phyloP scores from a whole-genome alignment of 805 yeast genomes.

The Nakazawaea siamensis region DNA sequence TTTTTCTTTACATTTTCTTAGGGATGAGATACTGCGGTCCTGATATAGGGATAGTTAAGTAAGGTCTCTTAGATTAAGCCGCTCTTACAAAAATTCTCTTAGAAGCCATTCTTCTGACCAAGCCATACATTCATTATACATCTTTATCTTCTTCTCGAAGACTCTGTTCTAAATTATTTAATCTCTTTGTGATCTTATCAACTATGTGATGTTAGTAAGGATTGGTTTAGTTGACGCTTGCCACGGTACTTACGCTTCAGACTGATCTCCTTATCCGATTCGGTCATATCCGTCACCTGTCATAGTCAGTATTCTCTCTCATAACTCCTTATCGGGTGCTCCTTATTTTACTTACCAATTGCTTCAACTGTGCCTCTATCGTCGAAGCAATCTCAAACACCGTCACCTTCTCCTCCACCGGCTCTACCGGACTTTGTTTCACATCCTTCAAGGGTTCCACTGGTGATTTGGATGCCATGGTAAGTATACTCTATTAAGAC shows the following conservation, averaged over 20 bases:
- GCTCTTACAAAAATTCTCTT: too few relatives aligned
- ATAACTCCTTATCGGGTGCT: not conserved
- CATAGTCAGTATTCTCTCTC: not conserved
- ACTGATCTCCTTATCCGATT: conserved; percentile 14
- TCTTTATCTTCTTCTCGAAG: conserved; percentile 5
- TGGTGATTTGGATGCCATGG: not conserved
- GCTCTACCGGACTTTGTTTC: not conserved
- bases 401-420: conserved; percentile 12
- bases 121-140: too few relatives aligned
- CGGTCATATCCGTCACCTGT: conserved; percentile 10
- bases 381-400: conserved; percentile 25
- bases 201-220: conserved; percentile 14
- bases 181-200: conserved; percentile 15
- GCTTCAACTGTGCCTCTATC: conserved; percentile 17
- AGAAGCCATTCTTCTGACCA: too few relatives aligned
- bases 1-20: too few relatives aligned
- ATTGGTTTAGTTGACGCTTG: not conserved
- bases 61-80: too few relatives aligned
- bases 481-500: too few relatives aligned
- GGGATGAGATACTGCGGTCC: too few relatives aligned
- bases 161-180: conserved; percentile 17
- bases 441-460: conserved; percentile 6
- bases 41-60: too few relatives aligned
- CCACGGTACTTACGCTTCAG: conserved; percentile 12
- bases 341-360: conserved; percentile 12